Base-by-base conservation (phyloP, 2,329 filamentous ascomycete genomes). In the Setomelanomma holmii region DNA sequence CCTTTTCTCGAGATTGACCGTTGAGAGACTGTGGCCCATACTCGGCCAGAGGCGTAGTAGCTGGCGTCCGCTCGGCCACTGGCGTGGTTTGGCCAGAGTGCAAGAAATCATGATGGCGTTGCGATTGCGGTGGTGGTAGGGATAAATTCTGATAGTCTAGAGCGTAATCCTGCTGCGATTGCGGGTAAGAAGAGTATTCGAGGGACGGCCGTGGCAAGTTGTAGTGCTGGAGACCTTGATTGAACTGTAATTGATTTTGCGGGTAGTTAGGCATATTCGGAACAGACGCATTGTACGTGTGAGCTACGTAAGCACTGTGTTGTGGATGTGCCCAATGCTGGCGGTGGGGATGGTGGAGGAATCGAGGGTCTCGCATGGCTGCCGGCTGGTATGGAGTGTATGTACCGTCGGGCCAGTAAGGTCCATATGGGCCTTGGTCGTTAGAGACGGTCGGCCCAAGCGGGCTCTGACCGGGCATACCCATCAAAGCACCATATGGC, bases 11-110 rank as follows among this genome's bases (percentile, higher is more conserved):
- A 40, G 73, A 71, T 45, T 75, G 72, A 3, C 72, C 76, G 58
- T 78, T 78, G 5, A 69, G 67, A 14, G 77, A 78, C n/a, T 72
- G 67, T 3, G 75, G 58, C 2, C 74, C 75, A 50, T 73, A 78
- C 33, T 80, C 78, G 20, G 63, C 38, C 12, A 67, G 52, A 1
- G 70, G 56, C 1, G 59, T 61, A 5, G 56, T 51, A 1, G 55
- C 39, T 3, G 65, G 49, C 8, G 58, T 56, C 12, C 63, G 58
- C 23, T 68, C 66, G 39, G 63, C 49, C 1, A 68, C 47, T 36
- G 69, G 68, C 3, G 66, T 71, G 1, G 64, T 56, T 44, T 73
- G 71, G 5, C 66, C 68, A 49, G 71, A 71, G 14, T 68, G 58
- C 6, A 66, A 57, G 20, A 65, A 63, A 24, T 73, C 67, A 5